Conservation (phyloP, 2,329 filamentous ascomycete genomes). For the Cladophialophora exuberans region DNA sequence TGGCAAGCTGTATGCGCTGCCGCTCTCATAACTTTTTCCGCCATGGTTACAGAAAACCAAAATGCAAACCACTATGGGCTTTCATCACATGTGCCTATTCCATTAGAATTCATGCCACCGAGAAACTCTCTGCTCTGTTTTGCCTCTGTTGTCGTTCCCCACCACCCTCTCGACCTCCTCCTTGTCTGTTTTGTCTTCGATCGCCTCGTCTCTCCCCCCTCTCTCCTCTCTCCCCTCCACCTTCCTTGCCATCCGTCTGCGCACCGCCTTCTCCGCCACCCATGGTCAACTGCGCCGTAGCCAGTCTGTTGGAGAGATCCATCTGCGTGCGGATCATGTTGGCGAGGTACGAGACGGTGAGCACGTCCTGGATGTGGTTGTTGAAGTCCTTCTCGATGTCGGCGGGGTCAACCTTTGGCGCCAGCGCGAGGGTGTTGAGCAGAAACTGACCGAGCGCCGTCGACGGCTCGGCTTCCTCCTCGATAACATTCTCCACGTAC, state of each 20-base stretch:
- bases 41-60: too few relatives aligned
- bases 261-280: conserved; percentile 50
- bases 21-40: background rate
- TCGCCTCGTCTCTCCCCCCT: conserved; percentile 50
- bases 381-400: conserved; percentile 99
- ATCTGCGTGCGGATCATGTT: conserved; percentile 99
- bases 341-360: conserved; percentile 96
- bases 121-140: conserved; percentile 32
- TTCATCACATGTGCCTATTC: background rate
- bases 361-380: conserved; percentile 98
- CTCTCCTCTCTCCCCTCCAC: conserved; percentile 34
- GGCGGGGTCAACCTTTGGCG: conserved; percentile 88
- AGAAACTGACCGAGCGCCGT: conserved; percentile 93
- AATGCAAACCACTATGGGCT: background rate
- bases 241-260: conserved; percentile 38
- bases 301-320: conserved; percentile 92
- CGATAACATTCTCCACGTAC: conserved; percentile 90
- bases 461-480: conserved; percentile 89
- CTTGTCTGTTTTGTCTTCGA: conserved; percentile 40
- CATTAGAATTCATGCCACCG: conserved; percentile 14
- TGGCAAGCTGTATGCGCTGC: background rate
- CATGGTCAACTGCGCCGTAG: conserved; percentile 71
- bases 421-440: conserved; percentile 88
- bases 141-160: conserved; percentile 36
- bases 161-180: too few relatives aligned